A percentile compares a stretch with the other conserved stretches of the same genome.
phyloP scores from a whole-genome alignment of 495 filamentous ascomycete species.

The Neurospora sp. region DNA sequence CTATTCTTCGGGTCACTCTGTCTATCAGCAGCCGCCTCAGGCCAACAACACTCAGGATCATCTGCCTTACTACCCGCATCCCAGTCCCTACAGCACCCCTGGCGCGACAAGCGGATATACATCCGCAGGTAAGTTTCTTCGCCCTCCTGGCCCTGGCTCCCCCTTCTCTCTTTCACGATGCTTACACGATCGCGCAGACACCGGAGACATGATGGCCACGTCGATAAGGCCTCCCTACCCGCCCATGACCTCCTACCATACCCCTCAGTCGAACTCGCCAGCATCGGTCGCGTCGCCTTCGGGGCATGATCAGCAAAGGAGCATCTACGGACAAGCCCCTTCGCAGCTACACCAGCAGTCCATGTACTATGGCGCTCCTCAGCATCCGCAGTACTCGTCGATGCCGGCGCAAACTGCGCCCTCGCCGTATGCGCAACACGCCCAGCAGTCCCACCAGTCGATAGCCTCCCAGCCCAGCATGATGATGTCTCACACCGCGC shows the following conservation, averaged over 20 bases:
- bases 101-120: conserved; percentile 62
- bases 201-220: conserved; percentile 87
- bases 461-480: conserved; percentile 44
- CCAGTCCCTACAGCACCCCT: conserved; percentile 63
- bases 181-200: conserved; percentile 46
- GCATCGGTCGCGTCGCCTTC: conserved; percentile 91
- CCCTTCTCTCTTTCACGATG: not conserved
- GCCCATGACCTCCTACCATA: conserved; percentile 74
- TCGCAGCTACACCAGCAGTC: conserved; percentile 68
- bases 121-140: conserved; percentile 59
- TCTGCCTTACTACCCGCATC: conserved; percentile 61
- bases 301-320: conserved; percentile 77
- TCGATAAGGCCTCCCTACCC: conserved; percentile 77
- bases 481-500: conserved; percentile 48
- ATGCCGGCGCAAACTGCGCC: conserved; percentile 54
- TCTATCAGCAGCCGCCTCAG: conserved; percentile 42
- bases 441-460: conserved; percentile 56
- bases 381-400: conserved; percentile 56
- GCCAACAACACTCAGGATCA: conserved; percentile 46
- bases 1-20: conserved; percentile 48
- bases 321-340: conserved; percentile 71
- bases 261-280: conserved; percentile 90
- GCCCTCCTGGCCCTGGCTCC: conserved; percentile 6
- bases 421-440: conserved; percentile 69
- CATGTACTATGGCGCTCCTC: conserved; percentile 52